Percentiles rank a stretch among this genome's conserved stretches.
These are phyloP conservation scores for Turritis glabra DNA, from an alignment of 345 rosid species.

Conservation along the genomic window DNA sequence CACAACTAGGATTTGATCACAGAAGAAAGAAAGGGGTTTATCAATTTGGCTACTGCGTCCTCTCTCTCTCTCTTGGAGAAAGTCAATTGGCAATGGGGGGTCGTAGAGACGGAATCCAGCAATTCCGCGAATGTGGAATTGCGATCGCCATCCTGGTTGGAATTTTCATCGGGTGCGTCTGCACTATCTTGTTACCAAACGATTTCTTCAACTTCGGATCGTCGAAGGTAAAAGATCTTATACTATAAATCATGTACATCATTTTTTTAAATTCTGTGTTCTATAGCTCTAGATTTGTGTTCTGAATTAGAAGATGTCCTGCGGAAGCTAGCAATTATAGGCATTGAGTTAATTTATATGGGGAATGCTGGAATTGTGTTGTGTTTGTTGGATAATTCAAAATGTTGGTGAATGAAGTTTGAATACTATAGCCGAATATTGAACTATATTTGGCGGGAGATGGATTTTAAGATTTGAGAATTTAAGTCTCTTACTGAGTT, in stretches of 20 bases:
- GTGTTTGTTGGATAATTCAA: not conserved
- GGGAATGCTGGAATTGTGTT: not conserved
- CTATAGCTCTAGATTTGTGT: not conserved
- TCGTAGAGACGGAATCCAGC: conserved; percentile 58
- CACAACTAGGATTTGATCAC: not conserved
- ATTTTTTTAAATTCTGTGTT: not conserved
- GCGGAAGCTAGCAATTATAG: not conserved
- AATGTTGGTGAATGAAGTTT: not conserved
- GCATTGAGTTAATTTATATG: not conserved
- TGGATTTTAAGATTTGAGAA: not conserved
- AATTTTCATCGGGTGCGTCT: conserved; percentile 60
- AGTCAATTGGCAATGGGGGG: conserved; percentile 44
- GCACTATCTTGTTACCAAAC: conserved; percentile 60
- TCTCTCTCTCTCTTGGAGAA: not conserved
- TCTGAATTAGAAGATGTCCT: not conserved
- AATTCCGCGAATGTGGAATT: conserved; percentile 57
- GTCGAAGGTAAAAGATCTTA: conserved; percentile 43
- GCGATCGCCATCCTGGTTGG: conserved; percentile 61
- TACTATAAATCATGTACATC: not conserved
- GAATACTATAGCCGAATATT: not conserved
- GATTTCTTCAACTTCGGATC: conserved; percentile 52
- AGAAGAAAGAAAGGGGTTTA: not conserved
- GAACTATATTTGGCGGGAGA: not conserved
- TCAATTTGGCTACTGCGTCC: conserved; percentile 10
- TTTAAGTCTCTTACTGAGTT: not conserved